Base-by-base conservation (phyloP, 495 filamentous ascomycete genomes). In the Podospora appendiculata region DNA sequence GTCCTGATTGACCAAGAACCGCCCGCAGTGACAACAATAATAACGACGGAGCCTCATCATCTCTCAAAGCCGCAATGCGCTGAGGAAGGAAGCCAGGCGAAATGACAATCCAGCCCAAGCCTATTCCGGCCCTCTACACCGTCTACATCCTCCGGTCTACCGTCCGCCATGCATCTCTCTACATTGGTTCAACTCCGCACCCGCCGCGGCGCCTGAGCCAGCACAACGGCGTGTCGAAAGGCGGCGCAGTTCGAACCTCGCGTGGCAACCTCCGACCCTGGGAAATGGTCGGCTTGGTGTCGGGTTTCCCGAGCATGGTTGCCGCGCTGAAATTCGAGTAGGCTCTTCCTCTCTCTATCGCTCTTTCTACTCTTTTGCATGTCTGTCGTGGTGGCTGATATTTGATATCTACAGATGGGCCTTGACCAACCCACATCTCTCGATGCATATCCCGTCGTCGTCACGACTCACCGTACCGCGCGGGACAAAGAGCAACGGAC, bases 281-380 rank as follows among this genome's bases (percentile, higher is more conserved):
- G 93, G 88, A 97, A 62, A 96, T 98, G 90, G 76, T 84, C 1
- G 82, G 82, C 33, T 76, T 96, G 6, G 89, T 97, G 1, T 84
- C 86, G 3, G 93, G 94, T 0, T 98, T 98, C 58, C 88, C 87
- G 12, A 90, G 85, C 49, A 82, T 84, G 57, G 80, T 89, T 16
- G 89, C 88, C 2, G 93, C 94, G 4, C 68, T 98, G 54, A 93
- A 97, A 61, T 98, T 98, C 59, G 93, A 98, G 89, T 96, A 78
- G 56, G 87, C 72, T 14, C 45, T 34, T 13, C 13, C 33, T 42
- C 17, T 14, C 25, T 25, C 25, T 25, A 25, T 25, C 2, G n/a
- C n/a, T n/a, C n/a, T n/a, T n/a, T n/a, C n/a, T n/a, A n/a, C n/a
- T n/a, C n/a, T 18, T 19, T 41, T 9, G 38, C n/a, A 34, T 14